Percentiles rank a stretch among this genome's conserved stretches.
Conservation (phyloP, 1,139 yeast species). For the Suhomyces panamericanus region DNA sequence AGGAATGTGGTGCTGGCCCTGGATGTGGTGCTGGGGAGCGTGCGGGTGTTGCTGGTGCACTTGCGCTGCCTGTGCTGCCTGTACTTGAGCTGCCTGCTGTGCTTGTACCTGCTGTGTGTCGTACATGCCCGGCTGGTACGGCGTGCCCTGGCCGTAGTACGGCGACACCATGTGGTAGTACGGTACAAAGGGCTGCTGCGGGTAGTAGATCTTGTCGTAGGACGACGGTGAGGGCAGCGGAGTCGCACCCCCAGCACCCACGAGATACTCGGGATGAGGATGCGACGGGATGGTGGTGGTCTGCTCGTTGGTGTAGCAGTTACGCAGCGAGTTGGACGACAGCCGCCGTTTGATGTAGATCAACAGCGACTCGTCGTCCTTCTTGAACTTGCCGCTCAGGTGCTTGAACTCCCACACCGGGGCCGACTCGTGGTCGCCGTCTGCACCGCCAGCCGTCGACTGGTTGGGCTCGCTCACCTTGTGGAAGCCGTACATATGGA, state of each 20-base stretch:
- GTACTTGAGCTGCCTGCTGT: no score
- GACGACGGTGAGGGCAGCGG: slow-evolving; percentile 7
- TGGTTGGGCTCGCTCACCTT: slow-evolving; percentile 48
- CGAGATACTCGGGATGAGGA: slow-evolving; percentile 11
- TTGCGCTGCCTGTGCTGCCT: no score
- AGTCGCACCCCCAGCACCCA: slow-evolving; percentile 7
- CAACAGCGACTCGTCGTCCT: slow-evolving; percentile 69
- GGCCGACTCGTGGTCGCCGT: slow-evolving; percentile 26
- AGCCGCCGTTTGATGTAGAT: slow-evolving; percentile 68
- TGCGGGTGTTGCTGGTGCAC: not conserved
- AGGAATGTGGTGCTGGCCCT: not conserved
- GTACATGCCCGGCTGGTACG: no score
- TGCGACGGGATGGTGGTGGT: slow-evolving; percentile 11
- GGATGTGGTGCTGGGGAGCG: slow-evolving; percentile 7
- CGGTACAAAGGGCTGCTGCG: slow-evolving; percentile 12
- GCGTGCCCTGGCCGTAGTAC: not conserved
- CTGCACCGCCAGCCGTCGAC: slow-evolving; percentile 8
- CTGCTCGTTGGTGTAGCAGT: slow-evolving; percentile 10
- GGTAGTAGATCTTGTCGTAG: slow-evolving; percentile 9
- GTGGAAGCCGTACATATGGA: slow-evolving; percentile 53
- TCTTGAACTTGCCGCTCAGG: slow-evolving; percentile 71
- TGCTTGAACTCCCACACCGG: slow-evolving; percentile 87
- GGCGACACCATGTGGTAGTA: slow-evolving; percentile 11
- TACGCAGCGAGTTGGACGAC: slow-evolving; percentile 26
- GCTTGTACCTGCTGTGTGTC: no score